Evolutionary conservation across 2,329 filamentous ascomycete genomes (phyloP), one percentile per base, ranked within the genome.

Genomic region (Aureobasidium pullulans): DNA sequence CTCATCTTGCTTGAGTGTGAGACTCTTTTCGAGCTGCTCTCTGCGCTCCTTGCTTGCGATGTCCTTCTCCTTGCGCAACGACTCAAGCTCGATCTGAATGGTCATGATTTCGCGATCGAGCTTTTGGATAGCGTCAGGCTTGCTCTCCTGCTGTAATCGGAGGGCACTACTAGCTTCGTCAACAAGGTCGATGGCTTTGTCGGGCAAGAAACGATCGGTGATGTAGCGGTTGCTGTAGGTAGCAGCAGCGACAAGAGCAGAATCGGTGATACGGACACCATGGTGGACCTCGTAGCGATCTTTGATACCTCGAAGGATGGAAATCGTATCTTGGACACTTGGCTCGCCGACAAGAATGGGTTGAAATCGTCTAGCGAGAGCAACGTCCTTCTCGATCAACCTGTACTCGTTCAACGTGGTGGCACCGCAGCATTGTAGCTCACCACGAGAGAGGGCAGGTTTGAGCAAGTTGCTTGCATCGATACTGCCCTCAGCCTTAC

Each of bases 261-360:
- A 87, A 67, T 97, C 94, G 0, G 90, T 96, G 65, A 99, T 97
- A 57, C 92, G 83, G 0, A 97, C 93, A 74, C 94, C 93, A 69
- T 99, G 94, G 65, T 97, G 94, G 0, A 97, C 90, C 72, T 97
- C 94, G 68, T 99, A 99, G 65, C 91, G 90, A 69, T 97, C 92
- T 70, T 97, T 97, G 77, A 99, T 96, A 50, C 93, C 94, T 68
- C 94, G 85, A 0, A 99, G 78, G 60, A 99, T 97, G 53, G 90
- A 96, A 62, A 99, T 92, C 0, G 94, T 96, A 65, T 96, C 92
- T 65, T 90, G 85, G 0, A 97, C 92, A 0, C 84, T 87, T 0
- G 94, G 94, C 68, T 99, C 94, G 62, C 86, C 89, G n/a, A 99
- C 91, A 37, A 90, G 75, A 60, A 99, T 96, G 0, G 94, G 92